Base-by-base conservation (phyloP, 768 basidiomycete genomes). In the Lactarius pseudohatsudake region DNA sequence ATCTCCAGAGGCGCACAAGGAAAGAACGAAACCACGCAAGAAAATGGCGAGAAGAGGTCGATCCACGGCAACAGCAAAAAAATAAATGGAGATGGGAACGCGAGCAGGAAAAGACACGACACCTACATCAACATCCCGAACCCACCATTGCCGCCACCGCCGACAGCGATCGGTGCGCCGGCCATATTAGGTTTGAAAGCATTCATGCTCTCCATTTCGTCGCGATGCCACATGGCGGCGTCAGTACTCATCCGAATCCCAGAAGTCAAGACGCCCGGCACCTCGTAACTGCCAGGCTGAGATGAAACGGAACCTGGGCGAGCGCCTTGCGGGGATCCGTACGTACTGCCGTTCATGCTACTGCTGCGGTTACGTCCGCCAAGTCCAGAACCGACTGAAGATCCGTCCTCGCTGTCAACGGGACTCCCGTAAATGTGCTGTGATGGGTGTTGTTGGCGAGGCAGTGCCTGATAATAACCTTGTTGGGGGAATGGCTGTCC, bases 71-170 rank as follows among this genome's bases (percentile, higher is more conserved):
- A 57, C 28, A 40, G 64, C 62, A 40, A 36, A 61, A 45, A 59
- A 40, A 36, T 30, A 54, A 60, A 50, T 16, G 30, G 20, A 22
- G 55, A 45, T 16, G 26, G n/a, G 43, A 26, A 28, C 13, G 11
- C 18, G n/a, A 22, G 32, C 15, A n/a, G 4, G 18, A 40, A 20
- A 18, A 3, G 36, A 18, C 20, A 62, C n/a, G 38, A 43, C 57
- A 62, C 50, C 66, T 69, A 77, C 70, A 77, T 72, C 69, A 81
- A 70, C 76, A 81, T 80, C 38, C 75, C 74, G 74, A 79, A 81
- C 64, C 75, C 79, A 18, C 66, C 66, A 50, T 75, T 75, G 66
- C 79, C 73, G 57, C 76, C 77, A 61, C 78, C 77, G 38, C 80
- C 74, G 57, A 76, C 78, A 67, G 68, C 66, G 65, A 82, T 79